Conservation (phyloP, 2,329 filamentous ascomycete species). For the Paracoccidioides brasiliensis region DNA sequence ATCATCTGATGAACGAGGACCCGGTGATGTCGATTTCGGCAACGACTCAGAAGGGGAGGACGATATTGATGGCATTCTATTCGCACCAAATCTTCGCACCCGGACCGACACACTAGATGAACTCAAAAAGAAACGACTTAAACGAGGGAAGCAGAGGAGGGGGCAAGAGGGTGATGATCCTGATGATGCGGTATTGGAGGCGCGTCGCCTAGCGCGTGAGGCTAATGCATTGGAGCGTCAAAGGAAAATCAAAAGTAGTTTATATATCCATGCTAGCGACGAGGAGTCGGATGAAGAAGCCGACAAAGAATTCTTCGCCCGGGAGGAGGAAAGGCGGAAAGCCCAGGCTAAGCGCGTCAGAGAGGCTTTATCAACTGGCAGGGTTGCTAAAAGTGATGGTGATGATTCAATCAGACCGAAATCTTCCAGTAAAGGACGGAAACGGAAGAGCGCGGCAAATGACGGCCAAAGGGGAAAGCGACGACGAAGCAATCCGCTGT, state of each 20-base stretch:
- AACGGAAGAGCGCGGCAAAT: slow-evolving; percentile 4
- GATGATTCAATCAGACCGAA: slow-evolving; percentile 7
- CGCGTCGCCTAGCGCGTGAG: slow-evolving; percentile 47
- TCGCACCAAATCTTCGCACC: slow-evolving; percentile 43
- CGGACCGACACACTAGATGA: slow-evolving; percentile 40
- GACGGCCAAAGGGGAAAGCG: slow-evolving; percentile 2
- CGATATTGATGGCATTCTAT: slow-evolving; percentile 48
- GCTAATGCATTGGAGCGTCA: slow-evolving; percentile 64
- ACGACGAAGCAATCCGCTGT: slow-evolving; percentile 2
- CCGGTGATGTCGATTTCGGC: slow-evolving; percentile 48
- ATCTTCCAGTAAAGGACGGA: slow-evolving; percentile 8
- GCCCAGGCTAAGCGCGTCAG: slow-evolving; percentile 40
- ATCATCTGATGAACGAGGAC: slow-evolving; percentile 20
- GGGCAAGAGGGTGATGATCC: slow-evolving; percentile 41
- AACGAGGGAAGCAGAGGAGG: slow-evolving; percentile 36
- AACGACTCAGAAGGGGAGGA: slow-evolving; percentile 54
- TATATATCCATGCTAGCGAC: slow-evolving; percentile 72
- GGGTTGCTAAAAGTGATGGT: slow-evolving; percentile 12
- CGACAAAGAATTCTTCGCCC: slow-evolving; percentile 61
- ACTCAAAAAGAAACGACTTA: slow-evolving; percentile 48
- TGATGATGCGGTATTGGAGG: slow-evolving; percentile 47
- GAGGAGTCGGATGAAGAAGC: slow-evolving; percentile 76
- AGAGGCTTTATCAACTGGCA: slow-evolving; percentile 34
- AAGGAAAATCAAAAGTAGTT: slow-evolving; percentile 66
- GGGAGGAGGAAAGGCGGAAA: slow-evolving; percentile 55